A percentile compares a stretch with the other conserved stretches of the same genome.
These are phyloP conservation scores for Coemansia sp. DNA, from an alignment of 192 early-diverging fungal genomes.

Conservation along the genomic window DNA sequence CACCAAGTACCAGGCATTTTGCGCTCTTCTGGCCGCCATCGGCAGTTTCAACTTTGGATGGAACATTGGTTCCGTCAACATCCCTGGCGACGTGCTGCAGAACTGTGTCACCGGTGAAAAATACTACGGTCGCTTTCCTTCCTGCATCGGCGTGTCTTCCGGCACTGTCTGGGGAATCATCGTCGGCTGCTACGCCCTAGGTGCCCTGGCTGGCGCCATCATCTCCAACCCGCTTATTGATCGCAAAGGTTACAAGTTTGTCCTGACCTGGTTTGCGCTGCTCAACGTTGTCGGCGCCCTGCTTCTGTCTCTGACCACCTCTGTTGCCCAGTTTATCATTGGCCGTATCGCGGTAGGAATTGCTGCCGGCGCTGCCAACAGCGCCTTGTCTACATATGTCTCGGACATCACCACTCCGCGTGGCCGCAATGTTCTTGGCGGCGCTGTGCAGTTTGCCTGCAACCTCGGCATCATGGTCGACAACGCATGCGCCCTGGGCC, in stretches of 20 bases:
- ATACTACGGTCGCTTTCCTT: conserved; percentile 53
- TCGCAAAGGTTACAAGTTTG: conserved; percentile 63
- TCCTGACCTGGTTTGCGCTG: conserved; percentile 68
- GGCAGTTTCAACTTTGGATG: conserved; percentile 58
- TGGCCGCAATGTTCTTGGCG: conserved; percentile 69
- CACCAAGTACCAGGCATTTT: conserved; percentile 49
- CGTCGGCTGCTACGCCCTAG: conserved; percentile 62
- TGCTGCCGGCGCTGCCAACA: conserved; percentile 66
- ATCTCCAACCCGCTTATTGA: conserved; percentile 62
- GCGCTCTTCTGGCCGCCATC: conserved; percentile 45
- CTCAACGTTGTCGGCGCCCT: conserved; percentile 66
- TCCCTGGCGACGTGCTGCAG: conserved; percentile 57
- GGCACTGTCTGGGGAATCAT: conserved; percentile 59
- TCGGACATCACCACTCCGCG: conserved; percentile 75
- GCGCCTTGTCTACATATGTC: conserved; percentile 69
- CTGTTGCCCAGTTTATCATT: conserved; percentile 63
- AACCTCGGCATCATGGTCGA: conserved; percentile 77
- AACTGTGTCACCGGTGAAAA: conserved; percentile 34
- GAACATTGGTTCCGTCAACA: conserved; percentile 60
- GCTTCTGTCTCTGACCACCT: conserved; percentile 62
- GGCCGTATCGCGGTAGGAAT: conserved; percentile 76
- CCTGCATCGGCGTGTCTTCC: conserved; percentile 47
- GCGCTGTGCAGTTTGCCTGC: conserved; percentile 73
- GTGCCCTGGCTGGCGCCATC: conserved; percentile 68
- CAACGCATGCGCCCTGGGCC: conserved; percentile 63